Percentiles rank a stretch among this genome's conserved stretches.
Evolutionary conservation across 768 basidiomycete genomes (phyloP).

Genomic region (Russula sp.): DNA sequence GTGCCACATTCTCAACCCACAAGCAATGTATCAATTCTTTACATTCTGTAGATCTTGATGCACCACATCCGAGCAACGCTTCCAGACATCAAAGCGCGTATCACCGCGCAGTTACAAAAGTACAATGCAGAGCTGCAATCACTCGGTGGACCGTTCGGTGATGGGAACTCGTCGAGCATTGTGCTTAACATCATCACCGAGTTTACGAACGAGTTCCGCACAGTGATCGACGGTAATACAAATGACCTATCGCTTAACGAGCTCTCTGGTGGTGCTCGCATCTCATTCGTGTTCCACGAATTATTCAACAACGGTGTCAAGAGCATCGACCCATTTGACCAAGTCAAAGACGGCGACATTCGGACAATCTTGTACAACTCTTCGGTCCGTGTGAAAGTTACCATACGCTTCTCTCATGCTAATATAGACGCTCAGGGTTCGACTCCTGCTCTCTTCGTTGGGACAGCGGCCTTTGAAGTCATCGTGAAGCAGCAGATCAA

Average conservation of each 20-base stretch:
- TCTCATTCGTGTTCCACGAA: slow-evolving; percentile 98
- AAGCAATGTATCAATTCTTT: neutral
- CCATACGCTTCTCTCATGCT: neutral
- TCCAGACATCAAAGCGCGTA: slow-evolving; percentile 97
- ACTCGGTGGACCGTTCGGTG: slow-evolving; percentile 84
- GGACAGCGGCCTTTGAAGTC: slow-evolving; percentile 94
- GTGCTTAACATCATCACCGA: slow-evolving; percentile 98
- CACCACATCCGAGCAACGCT: slow-evolving; percentile 96
- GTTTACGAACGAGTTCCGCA: slow-evolving; percentile 94
- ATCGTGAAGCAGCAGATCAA: slow-evolving; percentile 99
- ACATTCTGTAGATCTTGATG: slow-evolving; percentile 79
- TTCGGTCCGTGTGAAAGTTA: slow-evolving; percentile 53
- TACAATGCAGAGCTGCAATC: slow-evolving; percentile 75
- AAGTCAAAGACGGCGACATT: slow-evolving; percentile 98
- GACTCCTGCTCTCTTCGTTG: slow-evolving; percentile 92
- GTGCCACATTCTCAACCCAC: slow-evolving; percentile 23
- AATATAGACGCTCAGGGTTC: slow-evolving; percentile 56
- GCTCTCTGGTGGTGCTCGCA: slow-evolving; percentile 96
- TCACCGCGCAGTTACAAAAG: slow-evolving; percentile 84
- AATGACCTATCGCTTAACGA: slow-evolving; percentile 94
- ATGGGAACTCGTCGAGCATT: slow-evolving; percentile 79
- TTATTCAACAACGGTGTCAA: slow-evolving; percentile 95
- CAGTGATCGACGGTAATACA: slow-evolving; percentile 94
- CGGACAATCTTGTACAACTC: slow-evolving; percentile 95
- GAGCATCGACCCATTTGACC: slow-evolving; percentile 96